Evolutionary conservation across 768 basidiomycete species (phyloP), one percentile per base, ranked within the genome.

Genomic region (Coprinopsis cinerea): DNA sequence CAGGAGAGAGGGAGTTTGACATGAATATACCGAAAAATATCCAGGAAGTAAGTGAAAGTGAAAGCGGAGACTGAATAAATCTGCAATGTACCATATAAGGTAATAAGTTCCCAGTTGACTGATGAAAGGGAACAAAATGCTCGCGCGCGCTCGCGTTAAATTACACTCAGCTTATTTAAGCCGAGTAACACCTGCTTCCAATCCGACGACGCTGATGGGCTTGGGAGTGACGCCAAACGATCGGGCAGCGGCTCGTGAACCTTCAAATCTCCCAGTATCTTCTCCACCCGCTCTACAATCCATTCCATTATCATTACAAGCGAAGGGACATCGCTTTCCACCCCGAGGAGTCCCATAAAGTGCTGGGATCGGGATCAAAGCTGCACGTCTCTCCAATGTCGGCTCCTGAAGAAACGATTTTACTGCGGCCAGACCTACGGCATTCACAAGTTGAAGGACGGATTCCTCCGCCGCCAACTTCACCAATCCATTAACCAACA

Each of bases 381-480:
- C 6, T 23, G 32, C 4, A 18, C 35, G 5, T 4, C 24, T 34
- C 17, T 6, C 4, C 9, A 11, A 7, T 11, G 44, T 40, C 4
- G 55, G 57, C 2, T 17, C 17, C n/a, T 11, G 24, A 6, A 55
- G 13, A 44, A 58, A 60, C 7, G 10, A 14, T 7, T 45, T 18
- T 15, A 60, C 44, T 3, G 5, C n/a, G 10, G 28, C 13, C 15
- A 59, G 47, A 2, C 58, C 56, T 11, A 49, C 27, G n/a, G 40
- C 11, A 30, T 51, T 60, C 1, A 49, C 47, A 45, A 59, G 41
- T 28, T 59, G 58, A 0, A 61, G 46, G 7, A 61, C 59, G 2
- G 60, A 61, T 39, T 61, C 60, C 44, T 59, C 60, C 4, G 60
- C 57, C 5, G 46, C 35, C 17, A 61, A n/a, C 60, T 59, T 9